Evolutionary conservation across 495 filamentous ascomycete genomes (phyloP), one percentile per base, ranked within the genome.

Genomic region (Talaromyces liani): DNA sequence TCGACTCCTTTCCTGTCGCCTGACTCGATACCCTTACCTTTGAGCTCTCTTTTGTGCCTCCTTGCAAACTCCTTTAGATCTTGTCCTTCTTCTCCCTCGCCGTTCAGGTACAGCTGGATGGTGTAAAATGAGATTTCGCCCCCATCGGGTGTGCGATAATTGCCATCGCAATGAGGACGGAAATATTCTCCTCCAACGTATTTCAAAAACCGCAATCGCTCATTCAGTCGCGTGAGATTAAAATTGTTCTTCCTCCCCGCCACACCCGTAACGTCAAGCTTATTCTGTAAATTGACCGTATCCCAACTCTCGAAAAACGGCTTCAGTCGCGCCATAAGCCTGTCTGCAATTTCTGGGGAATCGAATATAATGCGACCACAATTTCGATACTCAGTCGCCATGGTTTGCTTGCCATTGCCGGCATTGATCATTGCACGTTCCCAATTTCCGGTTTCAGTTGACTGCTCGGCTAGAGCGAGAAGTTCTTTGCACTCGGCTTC

Each of bases 41-140:
- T 22, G 8, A 49, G 18, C 45, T 20, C 45, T 12, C 8, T 20
- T 20, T 67, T 70, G 49, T 66, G 61, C 4, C 55, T 66, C 61
- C 58, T 58, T 58, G 45, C 8, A 60, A 79, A 59, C 55, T 76
- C 73, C 25, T 66, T 49, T 49, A 74, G 49, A 71, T 80, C 72
- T 65, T 79, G 75, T 22, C 75, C 56, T 20, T 75, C 80, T 53
- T 77, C 76, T n/a, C 73, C 78, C 1, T 77, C 75, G 47, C 86
- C 80, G 70, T 90, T 92, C 58, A 97, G 80, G 72, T 96, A 97
- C 16, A 96, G 72, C 63, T 97, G 93, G 27, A 96, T 73, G 0
- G 93, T 96, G 67, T 86, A 88, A 60, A 85, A 81, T 3, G 91
- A 90, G 22, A 64, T 71, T 70, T 91, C 83, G 51, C 70, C 71